Conservation (phyloP, 2,329 filamentous ascomycete genomes). For the Pestalotiopsis sp. region DNA sequence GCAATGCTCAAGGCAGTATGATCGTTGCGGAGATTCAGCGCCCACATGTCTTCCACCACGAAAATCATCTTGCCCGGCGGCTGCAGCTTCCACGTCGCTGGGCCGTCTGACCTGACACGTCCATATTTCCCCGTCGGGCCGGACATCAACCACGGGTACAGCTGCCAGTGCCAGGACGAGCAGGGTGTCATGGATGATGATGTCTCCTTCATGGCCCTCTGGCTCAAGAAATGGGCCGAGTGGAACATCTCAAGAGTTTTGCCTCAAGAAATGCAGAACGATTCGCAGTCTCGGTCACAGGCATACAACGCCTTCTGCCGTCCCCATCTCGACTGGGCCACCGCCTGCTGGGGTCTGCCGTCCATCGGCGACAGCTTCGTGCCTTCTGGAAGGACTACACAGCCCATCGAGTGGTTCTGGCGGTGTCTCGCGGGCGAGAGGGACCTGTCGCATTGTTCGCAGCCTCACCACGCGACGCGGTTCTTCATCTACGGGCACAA, state of each 20-base stretch:
- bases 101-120: neutral
- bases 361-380: neutral
- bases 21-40: neutral
- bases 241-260: neutral
- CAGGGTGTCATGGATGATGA: slow-evolving; percentile 7
- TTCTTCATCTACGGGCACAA: neutral
- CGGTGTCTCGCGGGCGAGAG: neutral
- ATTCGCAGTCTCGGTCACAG: neutral
- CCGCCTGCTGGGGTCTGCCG: neutral
- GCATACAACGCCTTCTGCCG: neutral
- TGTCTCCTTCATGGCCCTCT: slow-evolving; percentile 2
- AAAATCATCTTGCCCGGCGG: slow-evolving; percentile 3
- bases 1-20: too few relatives aligned
- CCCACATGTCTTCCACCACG: neutral
- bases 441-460: neutral
- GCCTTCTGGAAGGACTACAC: neutral
- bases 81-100: neutral
- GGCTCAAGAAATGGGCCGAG: neutral
- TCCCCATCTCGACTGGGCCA: neutral
- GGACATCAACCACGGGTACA: neutral
- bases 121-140: neutral
- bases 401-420: slow-evolving; percentile 8
- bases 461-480: neutral
- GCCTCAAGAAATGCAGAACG: neutral
- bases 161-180: neutral